Base-by-base conservation (phyloP, 371 early-diverging fungal species). In the Paraphysoderma sedebokerense region DNA sequence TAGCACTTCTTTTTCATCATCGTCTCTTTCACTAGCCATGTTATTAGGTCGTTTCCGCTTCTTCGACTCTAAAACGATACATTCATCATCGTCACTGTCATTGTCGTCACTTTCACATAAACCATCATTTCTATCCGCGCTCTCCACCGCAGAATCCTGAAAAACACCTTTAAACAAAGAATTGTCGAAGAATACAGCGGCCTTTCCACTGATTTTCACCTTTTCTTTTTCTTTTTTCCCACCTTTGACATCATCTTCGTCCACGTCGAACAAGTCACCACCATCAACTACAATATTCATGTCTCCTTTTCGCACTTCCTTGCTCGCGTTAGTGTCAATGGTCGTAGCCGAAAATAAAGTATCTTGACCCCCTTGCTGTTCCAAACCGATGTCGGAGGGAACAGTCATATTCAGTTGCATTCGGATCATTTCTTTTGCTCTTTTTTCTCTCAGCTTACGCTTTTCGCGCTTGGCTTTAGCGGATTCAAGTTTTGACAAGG, bases 321-420 rank as follows among this genome's bases (percentile, higher is more conserved):
- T 44, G 45, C 73, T 55, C 12, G 65, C 62, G 34, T 61, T 66
- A 8, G 68, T 69, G 53, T 74, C 67, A 38, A 65, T 55, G 42
- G 75, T 72, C 53, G 70, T 73, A 38, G 59, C 59, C 37, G 74
- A 58, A 20, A 68, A 66, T 56, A 80, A 82, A 12, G 78, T 55
- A 6, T 68, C 58, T 24, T 73, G 17, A 4, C 40, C 64, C 44
- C 71, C 85, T 51, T 72, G 67, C 45, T 80, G 76, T 51, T 86
- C 87, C 51, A 77, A 57, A 50, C 79, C 87, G 55, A 87, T 80
- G 42, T 93, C 97, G 0, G 69, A 70, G 15, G 93, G 89, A 3
- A 84, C 77, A 34, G 75, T 74, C 97, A 96, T 96, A 41, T 88
- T 87, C 42, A 92, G 60, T 52, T 87, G 87, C 73, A 93, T 69